Conservation (phyloP, 345 rosid genomes). For the Moricandia moricandioides region DNA sequence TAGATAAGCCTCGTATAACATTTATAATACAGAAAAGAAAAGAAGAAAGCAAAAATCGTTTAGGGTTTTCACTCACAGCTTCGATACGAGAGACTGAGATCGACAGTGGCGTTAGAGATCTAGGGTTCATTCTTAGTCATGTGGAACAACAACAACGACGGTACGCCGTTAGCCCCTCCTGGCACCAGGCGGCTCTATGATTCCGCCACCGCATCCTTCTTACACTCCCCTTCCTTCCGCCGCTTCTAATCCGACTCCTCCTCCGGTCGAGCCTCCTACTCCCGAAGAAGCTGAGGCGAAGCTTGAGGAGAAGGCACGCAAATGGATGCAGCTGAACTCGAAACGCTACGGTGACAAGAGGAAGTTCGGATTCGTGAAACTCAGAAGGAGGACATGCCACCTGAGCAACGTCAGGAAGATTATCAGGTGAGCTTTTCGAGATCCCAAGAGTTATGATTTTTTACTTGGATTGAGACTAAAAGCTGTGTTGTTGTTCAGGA, state of each 20-base stretch:
- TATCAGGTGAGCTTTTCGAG: conserved; percentile 51
- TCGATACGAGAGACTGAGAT: not conserved
- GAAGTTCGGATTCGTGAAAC: conserved; percentile 97
- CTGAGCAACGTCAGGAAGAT: conserved; percentile 98
- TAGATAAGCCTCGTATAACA: too few species aligned
- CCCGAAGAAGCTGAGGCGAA: conserved; percentile 75
- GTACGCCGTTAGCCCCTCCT: conserved; percentile 58
- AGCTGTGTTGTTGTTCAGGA: conserved; percentile 51
- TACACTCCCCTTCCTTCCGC: conserved; percentile 70
- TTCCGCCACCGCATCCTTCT: conserved; percentile 87
- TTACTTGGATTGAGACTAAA: conserved; percentile 8
- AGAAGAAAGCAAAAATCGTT: not conserved
- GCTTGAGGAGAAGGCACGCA: conserved; percentile 94
- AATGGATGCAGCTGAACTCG: conserved; percentile 96
- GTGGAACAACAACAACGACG: conserved; percentile 58
- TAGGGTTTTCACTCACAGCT: not conserved
- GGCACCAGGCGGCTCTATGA: conserved; percentile 71
- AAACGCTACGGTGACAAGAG: conserved; percentile 91
- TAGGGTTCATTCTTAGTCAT: conserved; percentile 23
- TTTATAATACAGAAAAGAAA: too few species aligned
- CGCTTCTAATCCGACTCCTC: conserved; percentile 43
- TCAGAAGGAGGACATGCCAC: conserved; percentile 99
- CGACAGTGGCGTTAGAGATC: not conserved
- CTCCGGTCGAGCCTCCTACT: conserved; percentile 39
- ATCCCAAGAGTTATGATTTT: not conserved